These are phyloP conservation scores for Aspergillus affinis DNA, from an alignment of 495 filamentous ascomycete genomes.

Conservation along the genomic window DNA sequence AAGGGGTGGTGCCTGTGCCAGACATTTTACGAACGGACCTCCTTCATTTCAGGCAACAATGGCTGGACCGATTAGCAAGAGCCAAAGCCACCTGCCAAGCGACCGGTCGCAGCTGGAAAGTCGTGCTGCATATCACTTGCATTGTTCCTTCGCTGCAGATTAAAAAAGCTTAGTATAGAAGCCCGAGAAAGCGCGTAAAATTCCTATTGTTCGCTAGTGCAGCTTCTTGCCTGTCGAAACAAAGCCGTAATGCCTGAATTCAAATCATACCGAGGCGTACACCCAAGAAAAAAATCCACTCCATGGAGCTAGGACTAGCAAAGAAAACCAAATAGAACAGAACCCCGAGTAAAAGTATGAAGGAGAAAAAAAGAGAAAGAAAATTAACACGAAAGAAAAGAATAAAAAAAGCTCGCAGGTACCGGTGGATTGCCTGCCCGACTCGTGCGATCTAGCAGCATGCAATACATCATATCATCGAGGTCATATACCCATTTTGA, in stretches of 20 bases:
- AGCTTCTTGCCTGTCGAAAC: not conserved
- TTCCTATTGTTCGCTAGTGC: not conserved
- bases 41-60: too few relatives aligned
- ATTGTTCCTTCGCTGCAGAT: not conserved
- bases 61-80: not conserved
- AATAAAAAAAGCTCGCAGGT: not conserved
- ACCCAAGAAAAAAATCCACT: not conserved
- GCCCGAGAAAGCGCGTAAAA: not conserved
- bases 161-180: not conserved
- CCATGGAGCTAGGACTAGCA: not conserved
- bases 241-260: not conserved
- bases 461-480: not conserved
- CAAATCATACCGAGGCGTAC: not conserved
- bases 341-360: not conserved
- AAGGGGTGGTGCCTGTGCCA: not conserved
- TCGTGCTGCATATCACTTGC: not conserved
- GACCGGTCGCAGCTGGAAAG: not conserved
- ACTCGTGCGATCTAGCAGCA: constrained; percentile 8
- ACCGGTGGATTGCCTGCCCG: not conserved
- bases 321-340: not conserved
- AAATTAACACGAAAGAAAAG: constrained; percentile 8
- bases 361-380: constrained; percentile 5
- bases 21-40: not conserved
- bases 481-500: not conserved
- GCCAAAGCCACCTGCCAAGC: not conserved